A percentile compares a stretch with the other conserved stretches of the same genome.
Conservation (phyloP, 1,139 yeast genomes). For the Suhomyces yuchorum region DNA sequence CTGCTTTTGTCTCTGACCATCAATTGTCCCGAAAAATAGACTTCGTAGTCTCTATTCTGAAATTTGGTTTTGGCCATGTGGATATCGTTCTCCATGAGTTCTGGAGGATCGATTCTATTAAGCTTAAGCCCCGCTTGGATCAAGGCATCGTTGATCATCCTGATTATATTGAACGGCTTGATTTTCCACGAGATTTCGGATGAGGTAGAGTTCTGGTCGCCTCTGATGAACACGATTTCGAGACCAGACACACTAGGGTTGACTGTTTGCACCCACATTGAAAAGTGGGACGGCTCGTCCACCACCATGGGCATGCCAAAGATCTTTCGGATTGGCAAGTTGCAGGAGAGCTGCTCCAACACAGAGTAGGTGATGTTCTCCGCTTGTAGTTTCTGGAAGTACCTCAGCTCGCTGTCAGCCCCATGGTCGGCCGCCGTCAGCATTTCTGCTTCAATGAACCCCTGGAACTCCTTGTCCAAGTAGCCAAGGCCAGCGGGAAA, state of each 20-base stretch:
- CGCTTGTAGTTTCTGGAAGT: conserved; percentile 19
- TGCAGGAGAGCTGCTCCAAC: conserved; percentile 30
- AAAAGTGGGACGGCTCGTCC: conserved; percentile 14
- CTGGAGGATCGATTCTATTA: conserved; percentile 24
- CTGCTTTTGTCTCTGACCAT: conserved; percentile 23
- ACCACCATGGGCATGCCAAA: conserved; percentile 36
- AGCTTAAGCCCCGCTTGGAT: conserved; percentile 29
- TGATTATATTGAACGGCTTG: conserved; percentile 28
- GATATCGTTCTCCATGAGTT: conserved; percentile 16
- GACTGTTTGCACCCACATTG: conserved; percentile 35
- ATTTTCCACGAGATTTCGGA: conserved; percentile 27
- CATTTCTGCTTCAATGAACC: conserved; percentile 21
- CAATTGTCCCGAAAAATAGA: conserved; percentile 30
- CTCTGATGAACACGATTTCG: conserved; percentile 21
- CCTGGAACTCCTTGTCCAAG: conserved; percentile 28
- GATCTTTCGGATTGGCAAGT: conserved; percentile 23
- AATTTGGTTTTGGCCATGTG: conserved; percentile 22
- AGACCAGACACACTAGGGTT: conserved; percentile 37
- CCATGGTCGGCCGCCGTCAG: conserved; percentile 12
- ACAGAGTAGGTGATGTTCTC: conserved; percentile 32
- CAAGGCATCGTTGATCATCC: conserved; percentile 25
- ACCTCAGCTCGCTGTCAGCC: conserved; percentile 17
- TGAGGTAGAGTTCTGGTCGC: conserved; percentile 4
- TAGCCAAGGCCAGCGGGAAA: conserved; percentile 31
- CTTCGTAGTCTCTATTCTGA: conserved; percentile 25